Percentiles rank a stretch among this genome's conserved stretches.
Evolutionary conservation across 2,329 filamentous ascomycete species (phyloP).

Genomic region (Fusarium sororula): DNA sequence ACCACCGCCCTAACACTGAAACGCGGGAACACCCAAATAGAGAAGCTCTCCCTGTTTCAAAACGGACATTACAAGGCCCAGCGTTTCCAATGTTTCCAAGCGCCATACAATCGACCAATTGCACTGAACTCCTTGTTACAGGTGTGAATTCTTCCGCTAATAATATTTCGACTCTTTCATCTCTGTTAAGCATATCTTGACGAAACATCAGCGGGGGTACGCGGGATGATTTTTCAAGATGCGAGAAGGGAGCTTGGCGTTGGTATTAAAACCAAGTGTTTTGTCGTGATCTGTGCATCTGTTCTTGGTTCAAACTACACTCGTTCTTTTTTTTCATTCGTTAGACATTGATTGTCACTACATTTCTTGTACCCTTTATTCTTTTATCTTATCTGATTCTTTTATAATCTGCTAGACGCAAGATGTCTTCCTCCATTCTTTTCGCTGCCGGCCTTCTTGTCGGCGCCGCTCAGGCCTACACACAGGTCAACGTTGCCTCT

Average conservation of each 20-base stretch:
- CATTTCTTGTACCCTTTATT: conserved; percentile 5
- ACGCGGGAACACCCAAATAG: conserved; percentile 13
- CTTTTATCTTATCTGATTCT: background rate
- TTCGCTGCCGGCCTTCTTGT: conserved; percentile 27
- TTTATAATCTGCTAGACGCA: conserved; percentile 15
- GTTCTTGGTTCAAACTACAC: background rate
- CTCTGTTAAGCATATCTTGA: background rate
- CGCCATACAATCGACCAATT: background rate
- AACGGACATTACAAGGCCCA: background rate
- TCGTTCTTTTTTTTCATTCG: conserved; percentile 18
- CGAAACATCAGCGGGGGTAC: conserved; percentile 4
- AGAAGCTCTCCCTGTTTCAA: conserved; percentile 18
- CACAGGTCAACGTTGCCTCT: conserved; percentile 22
- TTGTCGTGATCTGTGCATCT: background rate
- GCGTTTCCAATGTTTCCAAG: background rate
- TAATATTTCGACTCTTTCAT: background rate
- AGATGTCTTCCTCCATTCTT: conserved; percentile 32
- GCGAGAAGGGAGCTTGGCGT: conserved; percentile 4
- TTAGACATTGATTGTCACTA: conserved; percentile 33
- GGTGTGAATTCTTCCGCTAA: conserved; percentile 15
- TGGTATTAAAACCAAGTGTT: conserved; percentile 10
- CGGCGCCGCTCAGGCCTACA: conserved; percentile 31
- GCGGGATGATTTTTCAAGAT: background rate
- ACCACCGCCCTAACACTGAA: background rate
- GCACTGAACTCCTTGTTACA: background rate